phyloP scores from a whole-genome alignment of 495 filamentous ascomycete genomes.

The Tetracladium marchalianum region DNA sequence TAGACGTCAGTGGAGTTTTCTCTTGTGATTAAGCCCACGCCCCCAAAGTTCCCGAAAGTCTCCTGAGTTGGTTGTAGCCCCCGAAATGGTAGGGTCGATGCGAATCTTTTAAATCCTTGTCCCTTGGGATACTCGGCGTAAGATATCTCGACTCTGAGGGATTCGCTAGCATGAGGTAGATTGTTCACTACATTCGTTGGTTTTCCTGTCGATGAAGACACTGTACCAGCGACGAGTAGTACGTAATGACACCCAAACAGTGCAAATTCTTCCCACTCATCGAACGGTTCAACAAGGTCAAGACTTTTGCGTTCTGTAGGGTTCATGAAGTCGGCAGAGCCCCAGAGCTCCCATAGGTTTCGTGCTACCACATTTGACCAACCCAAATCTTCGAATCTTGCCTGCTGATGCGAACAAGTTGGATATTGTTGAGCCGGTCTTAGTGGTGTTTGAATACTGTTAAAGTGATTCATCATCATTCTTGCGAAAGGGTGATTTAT shows the following conservation, averaged over 20 bases:
- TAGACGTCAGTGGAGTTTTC: slow-evolving; percentile 54
- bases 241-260: slow-evolving; percentile 84
- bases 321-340: slow-evolving; percentile 48
- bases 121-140: slow-evolving; percentile 16
- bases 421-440: slow-evolving; percentile 65
- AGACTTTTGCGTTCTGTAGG: slow-evolving; percentile 42
- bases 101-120: slow-evolving; percentile 17
- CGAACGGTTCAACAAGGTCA: slow-evolving; percentile 70
- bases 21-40: slow-evolving; percentile 50
- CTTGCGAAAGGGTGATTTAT: slow-evolving; percentile 70
- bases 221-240: slow-evolving; percentile 49
- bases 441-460: slow-evolving; percentile 68
- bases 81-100: slow-evolving; percentile 11
- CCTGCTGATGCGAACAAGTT: slow-evolving; percentile 47
- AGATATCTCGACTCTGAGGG: not conserved
- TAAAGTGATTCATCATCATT: slow-evolving; percentile 81
- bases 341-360: slow-evolving; percentile 76
- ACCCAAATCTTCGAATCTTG: slow-evolving; percentile 53
- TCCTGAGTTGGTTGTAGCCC: not conserved
- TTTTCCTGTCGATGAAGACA: not conserved
- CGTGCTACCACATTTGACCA: slow-evolving; percentile 53
- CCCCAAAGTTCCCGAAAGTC: slow-evolving; percentile 36
- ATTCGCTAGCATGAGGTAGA: not conserved
- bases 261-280: slow-evolving; percentile 94
- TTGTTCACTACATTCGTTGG: not conserved